Conservation (phyloP, 371 early-diverging fungal genomes). For the Phascolomyces articulosus region DNA sequence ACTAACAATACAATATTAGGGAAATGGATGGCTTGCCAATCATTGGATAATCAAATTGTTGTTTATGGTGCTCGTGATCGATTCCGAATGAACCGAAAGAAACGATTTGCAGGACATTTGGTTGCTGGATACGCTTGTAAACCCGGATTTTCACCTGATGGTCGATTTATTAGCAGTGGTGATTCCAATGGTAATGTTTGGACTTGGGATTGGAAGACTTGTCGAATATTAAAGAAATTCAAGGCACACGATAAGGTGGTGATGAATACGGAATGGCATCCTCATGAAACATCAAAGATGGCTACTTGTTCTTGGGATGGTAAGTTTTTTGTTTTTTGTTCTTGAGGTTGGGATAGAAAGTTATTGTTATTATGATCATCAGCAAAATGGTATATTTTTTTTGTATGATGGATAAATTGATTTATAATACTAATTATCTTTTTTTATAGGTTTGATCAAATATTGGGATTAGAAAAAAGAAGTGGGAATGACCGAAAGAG, state of each 20-base stretch:
- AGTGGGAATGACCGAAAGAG: no score
- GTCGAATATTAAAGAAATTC: slow-evolving; percentile 80
- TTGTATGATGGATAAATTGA: no score
- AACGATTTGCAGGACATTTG: slow-evolving; percentile 90
- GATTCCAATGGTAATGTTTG: slow-evolving; percentile 93
- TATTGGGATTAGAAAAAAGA: slow-evolving; percentile 73
- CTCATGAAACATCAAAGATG: slow-evolving; percentile 91
- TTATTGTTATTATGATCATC: no score
- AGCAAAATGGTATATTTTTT: no score
- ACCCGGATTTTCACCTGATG: slow-evolving; percentile 92
- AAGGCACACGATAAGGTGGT: slow-evolving; percentile 92
- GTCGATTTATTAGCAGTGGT: slow-evolving; percentile 86
- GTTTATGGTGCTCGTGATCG: slow-evolving; percentile 87
- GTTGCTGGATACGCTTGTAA: slow-evolving; percentile 97
- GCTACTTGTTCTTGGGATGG: slow-evolving; percentile 98
- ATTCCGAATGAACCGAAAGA: slow-evolving; percentile 89
- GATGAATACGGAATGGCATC: slow-evolving; percentile 93
- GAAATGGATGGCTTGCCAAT: slow-evolving; percentile 94
- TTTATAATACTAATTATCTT: background rate
- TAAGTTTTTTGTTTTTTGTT: slow-evolving; percentile 34
- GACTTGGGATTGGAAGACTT: slow-evolving; percentile 98
- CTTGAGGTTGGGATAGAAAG: no score
- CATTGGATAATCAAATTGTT: slow-evolving; percentile 93
- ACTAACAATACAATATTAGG: slow-evolving; percentile 56
- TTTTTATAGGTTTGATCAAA: slow-evolving; percentile 65